Percentiles rank a stretch among this genome's conserved stretches.
These are phyloP conservation scores for Colletotrichum trifolii DNA, from an alignment of 2,329 filamentous ascomycete species.

Conservation along the genomic window DNA sequence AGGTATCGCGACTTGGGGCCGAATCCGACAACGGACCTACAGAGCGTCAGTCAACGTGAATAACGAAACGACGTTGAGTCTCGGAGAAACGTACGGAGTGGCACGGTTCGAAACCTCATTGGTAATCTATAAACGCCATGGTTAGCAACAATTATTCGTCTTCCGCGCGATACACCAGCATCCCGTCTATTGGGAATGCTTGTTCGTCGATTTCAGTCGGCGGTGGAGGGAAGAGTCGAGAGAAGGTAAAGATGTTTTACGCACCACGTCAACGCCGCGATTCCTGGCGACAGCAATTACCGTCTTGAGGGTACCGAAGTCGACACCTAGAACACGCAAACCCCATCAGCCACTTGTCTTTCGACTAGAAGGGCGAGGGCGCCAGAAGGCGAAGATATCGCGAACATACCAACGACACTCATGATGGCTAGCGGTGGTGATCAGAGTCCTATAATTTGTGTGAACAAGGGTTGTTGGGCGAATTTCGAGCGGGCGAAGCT, in stretches of 20 bases:
- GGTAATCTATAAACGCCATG: conserved; percentile 75
- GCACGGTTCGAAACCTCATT: conserved; percentile 99
- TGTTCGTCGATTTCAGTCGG: conserved; percentile 1
- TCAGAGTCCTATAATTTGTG: conserved; percentile 20
- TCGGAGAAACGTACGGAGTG: conserved; percentile 81
- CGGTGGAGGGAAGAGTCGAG: background rate
- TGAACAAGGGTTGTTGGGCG: conserved; percentile 31
- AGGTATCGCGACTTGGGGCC: conserved; percentile 93
- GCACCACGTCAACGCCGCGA: conserved; percentile 97
- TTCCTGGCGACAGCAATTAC: conserved; percentile 98
- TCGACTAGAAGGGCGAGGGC: background rate
- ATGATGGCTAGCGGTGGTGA: conserved; percentile 52
- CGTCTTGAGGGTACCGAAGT: conserved; percentile 97
- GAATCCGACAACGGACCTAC: conserved; percentile 92
- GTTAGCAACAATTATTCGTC: conserved; percentile 31
- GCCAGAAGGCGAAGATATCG: conserved; percentile 8
- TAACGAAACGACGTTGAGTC: conserved; percentile 27
- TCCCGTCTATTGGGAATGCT: background rate
- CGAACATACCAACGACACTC: conserved; percentile 65
- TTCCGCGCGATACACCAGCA: background rate
- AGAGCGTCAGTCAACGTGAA: conserved; percentile 35
- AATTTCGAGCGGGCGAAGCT: conserved; percentile 11
- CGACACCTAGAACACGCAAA: conserved; percentile 71
- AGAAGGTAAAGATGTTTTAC: conserved; percentile 56
- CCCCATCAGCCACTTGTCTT: conserved; percentile 31